Percentiles rank a stretch among this genome's conserved stretches.
These are phyloP conservation scores for Ustilago vetiveriae DNA, from an alignment of 1,284 basidiomycete species.

Conservation along the genomic window DNA sequence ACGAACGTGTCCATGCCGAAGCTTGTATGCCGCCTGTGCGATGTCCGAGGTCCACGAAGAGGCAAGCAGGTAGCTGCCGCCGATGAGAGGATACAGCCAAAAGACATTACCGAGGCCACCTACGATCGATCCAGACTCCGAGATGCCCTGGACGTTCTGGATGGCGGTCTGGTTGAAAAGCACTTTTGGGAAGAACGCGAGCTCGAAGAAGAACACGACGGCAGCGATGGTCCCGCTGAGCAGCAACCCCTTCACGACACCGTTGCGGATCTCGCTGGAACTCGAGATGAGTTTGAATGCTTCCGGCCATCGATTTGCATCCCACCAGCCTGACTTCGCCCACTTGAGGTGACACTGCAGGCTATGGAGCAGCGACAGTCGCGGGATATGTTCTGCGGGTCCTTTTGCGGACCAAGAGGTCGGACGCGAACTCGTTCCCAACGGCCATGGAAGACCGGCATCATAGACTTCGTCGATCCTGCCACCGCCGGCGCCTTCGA, in stretches of 20 bases:
- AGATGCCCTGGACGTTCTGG: constrained; percentile 12
- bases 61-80: constrained; percentile 60
- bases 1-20: constrained; percentile 34
- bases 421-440: constrained; percentile 19
- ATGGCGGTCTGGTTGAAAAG: constrained; percentile 42
- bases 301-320: constrained; percentile 57
- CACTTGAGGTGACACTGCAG: constrained; percentile 50
- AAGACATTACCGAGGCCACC: constrained; percentile 54
- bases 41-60: constrained; percentile 64
- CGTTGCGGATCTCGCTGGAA: constrained; percentile 53
- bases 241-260: constrained; percentile 60
- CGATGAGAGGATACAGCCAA: constrained; percentile 65
- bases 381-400: constrained; percentile 47
- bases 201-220: constrained; percentile 61
- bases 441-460: constrained; percentile 46
- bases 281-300: constrained; percentile 42
- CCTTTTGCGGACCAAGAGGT: constrained; percentile 61
- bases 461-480: constrained; percentile 63
- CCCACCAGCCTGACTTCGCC: constrained; percentile 55
- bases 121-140: constrained; percentile 16
- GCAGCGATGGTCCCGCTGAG: constrained; percentile 57
- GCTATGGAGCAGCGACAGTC: constrained; percentile 39
- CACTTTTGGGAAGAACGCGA: constrained; percentile 61
- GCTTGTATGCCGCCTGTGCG: constrained; percentile 58
- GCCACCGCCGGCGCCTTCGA: constrained; percentile 57